A percentile compares a stretch with the other conserved stretches of the same genome.
Conservation (phyloP, 2,329 filamentous ascomycete species). For the Aureobasidium subglaciale region DNA sequence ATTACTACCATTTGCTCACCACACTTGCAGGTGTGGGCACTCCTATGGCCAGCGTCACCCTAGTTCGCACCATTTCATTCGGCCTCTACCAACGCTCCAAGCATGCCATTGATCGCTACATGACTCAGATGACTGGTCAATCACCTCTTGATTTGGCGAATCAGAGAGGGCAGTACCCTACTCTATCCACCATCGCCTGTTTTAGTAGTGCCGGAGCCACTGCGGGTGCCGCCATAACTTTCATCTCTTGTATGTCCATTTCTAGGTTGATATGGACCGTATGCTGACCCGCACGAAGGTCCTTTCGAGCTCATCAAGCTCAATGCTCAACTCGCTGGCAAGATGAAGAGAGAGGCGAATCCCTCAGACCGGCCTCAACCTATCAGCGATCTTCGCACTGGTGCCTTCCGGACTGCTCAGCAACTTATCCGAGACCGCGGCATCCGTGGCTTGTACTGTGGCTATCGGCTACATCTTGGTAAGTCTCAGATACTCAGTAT, state of each 20-base stretch:
- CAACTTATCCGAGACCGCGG: conserved; percentile 72
- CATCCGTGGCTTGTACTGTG: conserved; percentile 67
- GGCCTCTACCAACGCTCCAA: conserved; percentile 74
- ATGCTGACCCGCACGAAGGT: conserved; percentile 36
- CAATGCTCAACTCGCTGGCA: conserved; percentile 75
- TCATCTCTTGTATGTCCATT: conserved; percentile 57
- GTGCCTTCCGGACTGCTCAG: conserved; percentile 52
- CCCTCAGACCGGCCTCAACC: conserved; percentile 2
- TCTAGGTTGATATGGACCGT: background rate
- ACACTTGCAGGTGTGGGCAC: conserved; percentile 58
- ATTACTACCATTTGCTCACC: conserved; percentile 14
- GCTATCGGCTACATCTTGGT: conserved; percentile 72
- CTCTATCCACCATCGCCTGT: conserved; percentile 63
- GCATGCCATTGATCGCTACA: conserved; percentile 63
- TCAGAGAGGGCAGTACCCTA: conserved; percentile 62
- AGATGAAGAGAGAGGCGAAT: conserved; percentile 50
- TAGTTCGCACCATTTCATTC: conserved; percentile 71
- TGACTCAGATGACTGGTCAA: conserved; percentile 56
- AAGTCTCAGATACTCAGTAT: conserved; percentile 32
- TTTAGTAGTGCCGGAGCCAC: conserved; percentile 73
- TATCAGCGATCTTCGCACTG: conserved; percentile 20
- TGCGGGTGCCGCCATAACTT: conserved; percentile 70
- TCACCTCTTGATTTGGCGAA: conserved; percentile 70
- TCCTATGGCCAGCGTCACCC: conserved; percentile 70
- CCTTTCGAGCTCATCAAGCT: conserved; percentile 88